Conservation (phyloP, 805 yeast genomes). For the Ogataea salicorniae region DNA sequence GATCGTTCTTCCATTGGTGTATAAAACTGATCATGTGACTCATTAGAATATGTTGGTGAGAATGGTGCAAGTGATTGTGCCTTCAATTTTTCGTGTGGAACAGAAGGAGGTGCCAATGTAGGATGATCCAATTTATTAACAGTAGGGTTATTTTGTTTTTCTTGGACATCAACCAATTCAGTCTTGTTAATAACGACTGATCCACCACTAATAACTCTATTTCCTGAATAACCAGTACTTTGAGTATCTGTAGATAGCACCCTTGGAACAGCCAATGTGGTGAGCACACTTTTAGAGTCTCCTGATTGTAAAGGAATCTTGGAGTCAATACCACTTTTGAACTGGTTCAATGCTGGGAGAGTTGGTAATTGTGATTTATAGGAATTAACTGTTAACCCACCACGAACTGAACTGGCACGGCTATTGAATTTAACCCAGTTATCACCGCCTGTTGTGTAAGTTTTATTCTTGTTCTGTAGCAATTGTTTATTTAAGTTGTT, state of each 20-base stretch:
- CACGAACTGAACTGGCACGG: background rate
- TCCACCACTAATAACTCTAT: no score
- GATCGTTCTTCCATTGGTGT: conserved; percentile 6
- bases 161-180: no score
- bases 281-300: no score
- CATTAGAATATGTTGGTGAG: background rate
- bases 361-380: background rate
- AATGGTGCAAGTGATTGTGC: background rate
- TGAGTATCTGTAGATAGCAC: no score
- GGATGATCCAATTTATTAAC: no score
- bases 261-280: no score
- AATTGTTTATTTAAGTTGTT: conserved; percentile 1
- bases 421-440: conserved; percentile 12
- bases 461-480: background rate
- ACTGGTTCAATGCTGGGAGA: background rate
- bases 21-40: conserved; percentile 4
- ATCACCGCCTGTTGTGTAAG: background rate
- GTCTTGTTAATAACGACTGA: no score
- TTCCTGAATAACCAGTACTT: no score
- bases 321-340: background rate
- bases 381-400: background rate
- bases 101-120: no score
- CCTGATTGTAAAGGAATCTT: background rate
- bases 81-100: no score
- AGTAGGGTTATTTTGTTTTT: no score